These are phyloP conservation scores for Haberlea rhodopensis DNA, from an alignment of 257 asterid genomes.

Conservation along the genomic window DNA sequence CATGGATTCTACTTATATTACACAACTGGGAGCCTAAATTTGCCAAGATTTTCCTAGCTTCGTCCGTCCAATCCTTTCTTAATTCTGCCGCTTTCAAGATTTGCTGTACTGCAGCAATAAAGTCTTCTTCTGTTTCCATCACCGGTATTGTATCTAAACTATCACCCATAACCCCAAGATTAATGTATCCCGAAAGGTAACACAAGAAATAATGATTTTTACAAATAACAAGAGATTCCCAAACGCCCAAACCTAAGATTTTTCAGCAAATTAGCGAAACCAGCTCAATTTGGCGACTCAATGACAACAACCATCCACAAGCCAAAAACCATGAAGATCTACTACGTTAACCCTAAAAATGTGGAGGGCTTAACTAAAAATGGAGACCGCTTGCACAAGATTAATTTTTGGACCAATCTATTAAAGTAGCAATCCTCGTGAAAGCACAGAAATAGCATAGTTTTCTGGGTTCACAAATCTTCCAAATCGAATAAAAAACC, in stretches of 20 bases:
- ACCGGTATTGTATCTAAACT: constrained; percentile 31
- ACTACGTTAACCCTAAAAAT: no score
- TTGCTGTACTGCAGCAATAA: constrained; percentile 65
- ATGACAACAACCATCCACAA: constrained; percentile 1
- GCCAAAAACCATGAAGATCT: constrained; percentile 28
- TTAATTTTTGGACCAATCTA: constrained; percentile 7
- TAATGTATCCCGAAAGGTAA: background rate
- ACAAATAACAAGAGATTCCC: constrained; percentile 15
- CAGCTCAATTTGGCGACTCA: constrained; percentile 7
- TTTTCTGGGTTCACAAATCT: constrained; percentile 1
- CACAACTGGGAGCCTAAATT: constrained; percentile 70
- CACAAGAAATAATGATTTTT: constrained; percentile 1
- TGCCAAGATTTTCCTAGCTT: constrained; percentile 56
- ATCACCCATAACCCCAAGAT: constrained; percentile 55
- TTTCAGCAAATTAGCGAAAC: constrained; percentile 1
- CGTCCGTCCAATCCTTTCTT: constrained; percentile 46
- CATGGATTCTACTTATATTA: constrained; percentile 34
- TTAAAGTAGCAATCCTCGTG: background rate
- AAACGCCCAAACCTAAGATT: constrained; percentile 23
- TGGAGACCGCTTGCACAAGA: constrained; percentile 18
- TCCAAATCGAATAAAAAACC: background rate
- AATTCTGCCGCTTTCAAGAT: constrained; percentile 57
- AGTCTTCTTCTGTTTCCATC: constrained; percentile 69
- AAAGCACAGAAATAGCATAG: background rate
- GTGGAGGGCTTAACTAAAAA: constrained; percentile 15